Conservation (phyloP, 2,329 filamentous ascomycete species). For the Onygenales sp. region DNA sequence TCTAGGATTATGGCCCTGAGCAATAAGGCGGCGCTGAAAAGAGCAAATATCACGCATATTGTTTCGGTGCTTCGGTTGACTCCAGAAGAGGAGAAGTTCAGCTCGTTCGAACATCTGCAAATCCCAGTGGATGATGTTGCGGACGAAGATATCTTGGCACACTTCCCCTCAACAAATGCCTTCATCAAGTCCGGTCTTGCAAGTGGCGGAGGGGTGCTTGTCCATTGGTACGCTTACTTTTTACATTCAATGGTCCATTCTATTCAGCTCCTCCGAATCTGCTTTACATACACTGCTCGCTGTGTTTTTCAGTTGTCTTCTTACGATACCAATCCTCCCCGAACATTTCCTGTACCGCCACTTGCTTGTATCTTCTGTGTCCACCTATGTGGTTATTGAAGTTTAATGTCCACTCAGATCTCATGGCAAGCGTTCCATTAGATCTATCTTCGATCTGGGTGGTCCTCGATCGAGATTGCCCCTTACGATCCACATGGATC, state of each 20-base stretch:
- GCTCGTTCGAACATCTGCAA: constrained; percentile 60
- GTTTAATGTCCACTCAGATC: no score
- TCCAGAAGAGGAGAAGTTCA: constrained; percentile 46
- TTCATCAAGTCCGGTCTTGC: constrained; percentile 74
- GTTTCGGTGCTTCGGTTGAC: constrained; percentile 68
- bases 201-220: constrained; percentile 49
- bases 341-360: no score
- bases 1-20: constrained; percentile 58
- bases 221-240: constrained; percentile 55
- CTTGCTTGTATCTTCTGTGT: no score
- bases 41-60: constrained; percentile 76
- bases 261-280: not conserved
- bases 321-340: no score
- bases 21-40: constrained; percentile 58
- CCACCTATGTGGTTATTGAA: no score
- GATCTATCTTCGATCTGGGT: no score
- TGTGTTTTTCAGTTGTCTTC: no score
- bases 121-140: constrained; percentile 87
- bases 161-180: constrained; percentile 66
- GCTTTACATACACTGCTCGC: no score
- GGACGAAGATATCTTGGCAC: constrained; percentile 74
- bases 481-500: not conserved
- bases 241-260: constrained; percentile 6
- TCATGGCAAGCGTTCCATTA: no score
- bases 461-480: no score